Percentiles rank a stretch among this genome's conserved stretches.
Evolutionary conservation across 441 rosid species (phyloP).

Genomic region (Pelargonium fulgidum): DNA sequence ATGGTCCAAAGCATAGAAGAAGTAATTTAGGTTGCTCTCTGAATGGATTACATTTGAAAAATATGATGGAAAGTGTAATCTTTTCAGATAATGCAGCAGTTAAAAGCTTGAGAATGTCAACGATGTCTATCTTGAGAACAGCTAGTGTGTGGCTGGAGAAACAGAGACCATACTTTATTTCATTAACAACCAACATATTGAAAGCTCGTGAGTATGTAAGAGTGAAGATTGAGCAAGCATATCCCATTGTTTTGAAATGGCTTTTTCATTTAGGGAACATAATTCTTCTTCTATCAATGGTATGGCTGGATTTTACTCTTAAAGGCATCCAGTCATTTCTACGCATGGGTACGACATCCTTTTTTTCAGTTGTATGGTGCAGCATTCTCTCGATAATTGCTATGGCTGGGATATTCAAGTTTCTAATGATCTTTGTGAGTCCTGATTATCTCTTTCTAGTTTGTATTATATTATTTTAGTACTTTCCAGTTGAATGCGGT

Average conservation of each 20-base stretch:
- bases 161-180: conserved; percentile 43
- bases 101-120: conserved; percentile 41
- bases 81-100: conserved; percentile 40
- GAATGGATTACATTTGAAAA: conserved; percentile 38
- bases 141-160: conserved; percentile 55
- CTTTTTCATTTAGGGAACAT: conserved; percentile 61
- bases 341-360: conserved; percentile 78
- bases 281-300: conserved; percentile 59
- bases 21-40: conserved; percentile 32
- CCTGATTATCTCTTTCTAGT: conserved; percentile 8
- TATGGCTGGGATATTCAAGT: conserved; percentile 65
- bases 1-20: conserved; percentile 32
- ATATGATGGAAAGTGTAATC: conserved; percentile 37
- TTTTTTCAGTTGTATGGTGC: conserved; percentile 83
- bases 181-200: conserved; percentile 31
- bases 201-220: conserved; percentile 42
- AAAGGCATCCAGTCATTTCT: conserved; percentile 84
- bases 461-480: not conserved
- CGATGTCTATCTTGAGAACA: conserved; percentile 32
- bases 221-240: conserved; percentile 43
- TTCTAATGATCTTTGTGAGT: conserved; percentile 61
- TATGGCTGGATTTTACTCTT: conserved; percentile 84
- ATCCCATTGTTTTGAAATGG: conserved; percentile 60
- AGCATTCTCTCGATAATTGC: conserved; percentile 70
- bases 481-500: not conserved